Evolutionary conservation across 1,139 yeast genomes (phyloP).

Genomic region (Waltiozyma sp.): DNA sequence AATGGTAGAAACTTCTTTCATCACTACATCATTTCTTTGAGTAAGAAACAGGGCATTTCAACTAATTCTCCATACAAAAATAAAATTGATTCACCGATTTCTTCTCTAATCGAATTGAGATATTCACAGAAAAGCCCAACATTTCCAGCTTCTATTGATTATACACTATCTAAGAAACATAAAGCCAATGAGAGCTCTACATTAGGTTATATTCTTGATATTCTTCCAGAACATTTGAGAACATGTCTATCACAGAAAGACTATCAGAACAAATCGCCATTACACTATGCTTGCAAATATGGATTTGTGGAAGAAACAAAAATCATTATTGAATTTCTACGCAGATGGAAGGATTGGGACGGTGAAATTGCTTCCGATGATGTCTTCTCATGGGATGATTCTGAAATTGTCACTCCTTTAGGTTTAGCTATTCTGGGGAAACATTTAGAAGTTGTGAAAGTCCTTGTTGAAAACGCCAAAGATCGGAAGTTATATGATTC

Average conservation of each 20-base stretch:
- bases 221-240: conserved; percentile 41
- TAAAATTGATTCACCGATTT: background rate
- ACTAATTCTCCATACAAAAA: background rate
- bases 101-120: conserved; percentile 1
- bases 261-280: conserved; percentile 70
- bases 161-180: no score
- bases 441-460: conserved; percentile 68
- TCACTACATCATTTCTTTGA: conserved; percentile 66
- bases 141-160: no score
- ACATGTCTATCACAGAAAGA: conserved; percentile 54
- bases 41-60: conserved; percentile 31
- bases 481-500: conserved; percentile 33
- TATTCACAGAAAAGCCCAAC: conserved; percentile 11
- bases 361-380: conserved; percentile 45
- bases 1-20: conserved; percentile 81
- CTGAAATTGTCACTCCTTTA: conserved; percentile 71
- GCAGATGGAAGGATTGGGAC: conserved; percentile 41
- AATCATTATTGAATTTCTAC: conserved; percentile 41
- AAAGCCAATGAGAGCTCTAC: conserved; percentile 22
- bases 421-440: conserved; percentile 76
- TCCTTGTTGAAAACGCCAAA: conserved; percentile 37
- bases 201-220: conserved; percentile 39
- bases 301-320: conserved; percentile 61
- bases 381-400: conserved; percentile 63
- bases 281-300: conserved; percentile 84